Conservation (phyloP, 2,329 filamentous ascomycete genomes). For the Aureobasidium mangrovei region DNA sequence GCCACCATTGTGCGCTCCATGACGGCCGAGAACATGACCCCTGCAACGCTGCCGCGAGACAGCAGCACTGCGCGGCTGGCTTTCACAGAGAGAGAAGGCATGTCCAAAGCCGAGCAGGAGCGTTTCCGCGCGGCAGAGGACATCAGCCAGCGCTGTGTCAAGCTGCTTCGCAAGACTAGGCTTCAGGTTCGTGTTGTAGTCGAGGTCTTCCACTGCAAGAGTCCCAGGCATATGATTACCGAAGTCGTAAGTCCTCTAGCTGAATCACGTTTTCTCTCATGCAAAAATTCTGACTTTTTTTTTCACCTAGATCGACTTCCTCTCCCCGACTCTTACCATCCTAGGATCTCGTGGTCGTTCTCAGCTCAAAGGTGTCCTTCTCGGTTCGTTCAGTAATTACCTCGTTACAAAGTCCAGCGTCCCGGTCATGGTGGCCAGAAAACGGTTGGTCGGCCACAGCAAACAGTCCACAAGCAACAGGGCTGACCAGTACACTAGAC, state of each 20-base stretch:
- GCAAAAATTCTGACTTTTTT: background rate
- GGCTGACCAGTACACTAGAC: slow-evolving; percentile 12
- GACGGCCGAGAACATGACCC: slow-evolving; percentile 28
- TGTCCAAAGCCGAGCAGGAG: slow-evolving; percentile 59
- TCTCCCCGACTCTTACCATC: slow-evolving; percentile 86
- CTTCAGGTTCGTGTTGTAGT: slow-evolving; percentile 89
- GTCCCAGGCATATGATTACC: slow-evolving; percentile 87
- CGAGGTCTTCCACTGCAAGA: slow-evolving; percentile 97
- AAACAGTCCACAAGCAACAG: background rate
- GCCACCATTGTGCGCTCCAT: slow-evolving; percentile 62
- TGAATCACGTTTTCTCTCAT: background rate
- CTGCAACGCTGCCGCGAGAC: slow-evolving; percentile 18
- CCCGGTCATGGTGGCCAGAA: slow-evolving; percentile 95
- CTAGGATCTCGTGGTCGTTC: slow-evolving; percentile 85
- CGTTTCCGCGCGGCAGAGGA: slow-evolving; percentile 70
- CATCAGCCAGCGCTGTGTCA: slow-evolving; percentile 78
- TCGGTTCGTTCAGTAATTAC: slow-evolving; percentile 96
- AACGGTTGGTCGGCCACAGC: slow-evolving; percentile 30
- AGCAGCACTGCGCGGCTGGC: slow-evolving; percentile 17
- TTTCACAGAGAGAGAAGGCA: slow-evolving; percentile 17
- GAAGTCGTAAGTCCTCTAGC: slow-evolving; percentile 56
- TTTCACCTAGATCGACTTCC: slow-evolving; percentile 64
- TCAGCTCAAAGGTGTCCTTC: slow-evolving; percentile 84
- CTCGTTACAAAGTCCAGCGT: slow-evolving; percentile 93
- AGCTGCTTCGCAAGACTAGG: slow-evolving; percentile 78